These are phyloP conservation scores for Candida gorgasii DNA, from an alignment of 805 yeast genomes.

Conservation along the genomic window DNA sequence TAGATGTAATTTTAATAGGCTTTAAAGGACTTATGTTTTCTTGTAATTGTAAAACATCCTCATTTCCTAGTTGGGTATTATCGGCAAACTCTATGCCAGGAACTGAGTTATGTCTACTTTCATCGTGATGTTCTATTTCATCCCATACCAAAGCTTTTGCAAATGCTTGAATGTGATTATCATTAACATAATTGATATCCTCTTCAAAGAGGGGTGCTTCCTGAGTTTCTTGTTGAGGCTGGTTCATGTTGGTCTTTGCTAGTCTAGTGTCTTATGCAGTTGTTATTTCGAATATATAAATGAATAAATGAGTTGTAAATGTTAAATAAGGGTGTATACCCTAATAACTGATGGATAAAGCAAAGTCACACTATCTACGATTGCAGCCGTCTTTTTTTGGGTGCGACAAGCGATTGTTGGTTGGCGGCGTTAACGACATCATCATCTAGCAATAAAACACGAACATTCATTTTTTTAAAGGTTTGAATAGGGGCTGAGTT, in stretches of 20 bases:
- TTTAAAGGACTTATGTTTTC: constrained; percentile 10
- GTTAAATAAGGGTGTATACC: not conserved
- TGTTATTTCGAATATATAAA: not conserved
- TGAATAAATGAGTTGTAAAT: too few species aligned
- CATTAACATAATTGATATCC: constrained; percentile 28
- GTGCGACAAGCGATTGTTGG: constrained; percentile 5
- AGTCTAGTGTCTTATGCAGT: too few species aligned
- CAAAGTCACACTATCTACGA: constrained; percentile 5
- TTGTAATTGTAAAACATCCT: constrained; percentile 2
- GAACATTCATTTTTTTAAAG: too few species aligned
- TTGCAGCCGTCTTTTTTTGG: constrained; percentile 5
- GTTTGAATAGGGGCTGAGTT: too few species aligned
- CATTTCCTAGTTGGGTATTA: not conserved
- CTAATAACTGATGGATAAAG: not conserved
- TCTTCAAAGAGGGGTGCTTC: constrained; percentile 8
- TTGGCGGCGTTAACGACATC: constrained; percentile 3
- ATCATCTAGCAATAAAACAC: too few species aligned
- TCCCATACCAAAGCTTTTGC: constrained; percentile 43
- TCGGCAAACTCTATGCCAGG: not conserved
- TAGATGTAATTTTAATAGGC: constrained; percentile 22
- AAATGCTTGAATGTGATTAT: constrained; percentile 38
- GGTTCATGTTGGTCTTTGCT: too few species aligned
- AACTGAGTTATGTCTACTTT: constrained; percentile 4
- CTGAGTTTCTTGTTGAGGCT: too few species aligned
- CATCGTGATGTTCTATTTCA: constrained; percentile 23